Evolutionary conservation across 2,329 filamentous ascomycete species (phyloP), one percentile per base, ranked within the genome.

Genomic region (Phyllosticta citriasiana): DNA sequence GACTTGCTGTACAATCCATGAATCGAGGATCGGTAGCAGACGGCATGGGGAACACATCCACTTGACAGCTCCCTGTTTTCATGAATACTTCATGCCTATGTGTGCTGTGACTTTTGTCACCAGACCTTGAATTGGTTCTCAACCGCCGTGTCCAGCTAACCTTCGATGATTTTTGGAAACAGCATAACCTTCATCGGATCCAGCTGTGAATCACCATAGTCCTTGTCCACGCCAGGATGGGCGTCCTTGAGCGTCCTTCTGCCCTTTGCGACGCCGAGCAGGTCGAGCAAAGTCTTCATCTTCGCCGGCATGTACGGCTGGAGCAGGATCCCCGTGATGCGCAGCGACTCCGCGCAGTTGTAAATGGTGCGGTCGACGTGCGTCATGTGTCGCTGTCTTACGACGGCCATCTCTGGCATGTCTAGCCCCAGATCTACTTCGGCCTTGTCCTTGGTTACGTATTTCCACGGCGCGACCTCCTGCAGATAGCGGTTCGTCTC

Each of bases 241-340:
- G 90, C 87, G 70, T 84, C 82, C 19, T 81, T 77, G 63, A 91
- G 82, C 0, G 78, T 82, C 61, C 93, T 81, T 58, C 82, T 82
- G 9, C 82, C 79, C 8, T 77, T 71, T 2, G 78, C 75, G 4
- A 99, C 91, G 1, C 88, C 87, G 8, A 99, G 77, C 68, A 87
- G 82, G 71, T 96, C 88, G 0, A 99, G 81, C 33, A 97, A 74
- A 65, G 84, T 77, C 10, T 76, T 74, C 55, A 90, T 83, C 73
- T 95, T 96, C 51, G 77, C 79, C 0, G 94, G 94, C 82, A 99
- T 96, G 69, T 92, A 89, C 1, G 94, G 91, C 73, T 96, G 92
- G 53, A 99, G 77, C 55, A 97, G 78, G 66, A 99, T 96, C 14
- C 87, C 90, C 0, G 81, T 79, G 25, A 97, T 84, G 47, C 94